phyloP scores from a whole-genome alignment of 768 basidiomycete species.

The Boletellus emodensis region DNA sequence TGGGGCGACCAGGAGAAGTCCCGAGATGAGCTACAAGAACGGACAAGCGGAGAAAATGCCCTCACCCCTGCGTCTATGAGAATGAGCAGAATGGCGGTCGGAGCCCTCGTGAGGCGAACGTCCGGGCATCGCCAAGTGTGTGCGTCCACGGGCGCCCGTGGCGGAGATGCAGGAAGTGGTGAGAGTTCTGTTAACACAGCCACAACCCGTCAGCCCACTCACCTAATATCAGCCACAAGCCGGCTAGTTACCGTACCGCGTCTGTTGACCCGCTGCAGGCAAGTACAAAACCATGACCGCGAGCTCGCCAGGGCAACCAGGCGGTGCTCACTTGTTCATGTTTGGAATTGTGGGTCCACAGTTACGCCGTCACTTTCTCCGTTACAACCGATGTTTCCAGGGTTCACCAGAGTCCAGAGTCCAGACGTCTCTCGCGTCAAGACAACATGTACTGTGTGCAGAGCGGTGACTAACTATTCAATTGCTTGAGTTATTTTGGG shows the following conservation, averaged over 20 bases:
- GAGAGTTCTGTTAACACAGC: background rate
- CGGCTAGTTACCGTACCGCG: no score
- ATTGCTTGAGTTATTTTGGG: background rate
- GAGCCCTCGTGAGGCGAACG: slow-evolving; percentile 7
- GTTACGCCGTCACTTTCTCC: no score
- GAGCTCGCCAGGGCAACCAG: no score
- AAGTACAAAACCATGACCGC: no score
- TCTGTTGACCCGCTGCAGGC: no score
- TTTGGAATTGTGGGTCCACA: no score
- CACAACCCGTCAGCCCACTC: background rate
- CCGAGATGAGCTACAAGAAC: slow-evolving; percentile 21
- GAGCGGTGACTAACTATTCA: background rate
- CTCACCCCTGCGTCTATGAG: slow-evolving; percentile 24
- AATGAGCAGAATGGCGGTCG: slow-evolving; percentile 6
- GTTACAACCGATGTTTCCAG: no score
- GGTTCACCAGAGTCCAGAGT: no score
- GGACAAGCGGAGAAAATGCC: background rate
- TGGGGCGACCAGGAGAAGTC: slow-evolving; percentile 25
- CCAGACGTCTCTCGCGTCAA: no score
- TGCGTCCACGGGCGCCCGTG: no score
- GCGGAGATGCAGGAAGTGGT: background rate
- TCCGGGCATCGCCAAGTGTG: slow-evolving; percentile 10
- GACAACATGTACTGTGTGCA: background rate
- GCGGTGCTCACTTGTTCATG: no score
- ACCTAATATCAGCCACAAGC: no score